Conservation (phyloP, 306 rosid genomes). For the Cicer arietinum region DNA sequence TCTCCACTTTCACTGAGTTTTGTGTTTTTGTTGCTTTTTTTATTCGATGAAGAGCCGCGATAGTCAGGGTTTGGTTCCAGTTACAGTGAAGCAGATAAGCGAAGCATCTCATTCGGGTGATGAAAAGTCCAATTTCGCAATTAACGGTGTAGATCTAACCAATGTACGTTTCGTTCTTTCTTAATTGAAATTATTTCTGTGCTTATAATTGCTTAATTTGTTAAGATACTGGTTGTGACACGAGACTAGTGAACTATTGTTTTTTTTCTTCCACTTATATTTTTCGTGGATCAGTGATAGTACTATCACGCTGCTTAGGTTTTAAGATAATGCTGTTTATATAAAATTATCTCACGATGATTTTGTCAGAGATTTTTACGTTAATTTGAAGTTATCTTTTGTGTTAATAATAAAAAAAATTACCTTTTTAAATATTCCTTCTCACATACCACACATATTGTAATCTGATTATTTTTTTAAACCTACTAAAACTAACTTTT, state of each 20-base stretch:
- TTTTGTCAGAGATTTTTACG: neutral
- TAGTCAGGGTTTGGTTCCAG: conserved; percentile 77
- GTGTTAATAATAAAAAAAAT: neutral
- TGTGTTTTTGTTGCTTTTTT: conserved; percentile 1
- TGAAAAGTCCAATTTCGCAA: conserved; percentile 77
- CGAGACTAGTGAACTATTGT: neutral
- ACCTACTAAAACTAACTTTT: neutral
- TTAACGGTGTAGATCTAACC: conserved; percentile 75
- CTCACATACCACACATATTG: neutral
- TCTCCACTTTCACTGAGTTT: neutral
- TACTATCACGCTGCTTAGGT: neutral
- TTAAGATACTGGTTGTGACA: neutral
- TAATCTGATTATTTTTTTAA: neutral
- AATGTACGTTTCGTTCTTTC: conserved; percentile 58
- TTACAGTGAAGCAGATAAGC: conserved; percentile 90
- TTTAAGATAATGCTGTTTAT: neutral
- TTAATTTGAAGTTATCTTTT: neutral
- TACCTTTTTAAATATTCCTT: neutral
- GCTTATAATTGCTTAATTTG: neutral
- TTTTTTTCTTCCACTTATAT: neutral
- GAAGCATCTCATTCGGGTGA: conserved; percentile 84
- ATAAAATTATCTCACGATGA: neutral
- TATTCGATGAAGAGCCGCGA: conserved; percentile 59
- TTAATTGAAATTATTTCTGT: neutral
- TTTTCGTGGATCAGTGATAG: neutral